Evolutionary conservation across 2,329 filamentous ascomycete species (phyloP).

Genomic region (Tolypocladium tundrense): DNA sequence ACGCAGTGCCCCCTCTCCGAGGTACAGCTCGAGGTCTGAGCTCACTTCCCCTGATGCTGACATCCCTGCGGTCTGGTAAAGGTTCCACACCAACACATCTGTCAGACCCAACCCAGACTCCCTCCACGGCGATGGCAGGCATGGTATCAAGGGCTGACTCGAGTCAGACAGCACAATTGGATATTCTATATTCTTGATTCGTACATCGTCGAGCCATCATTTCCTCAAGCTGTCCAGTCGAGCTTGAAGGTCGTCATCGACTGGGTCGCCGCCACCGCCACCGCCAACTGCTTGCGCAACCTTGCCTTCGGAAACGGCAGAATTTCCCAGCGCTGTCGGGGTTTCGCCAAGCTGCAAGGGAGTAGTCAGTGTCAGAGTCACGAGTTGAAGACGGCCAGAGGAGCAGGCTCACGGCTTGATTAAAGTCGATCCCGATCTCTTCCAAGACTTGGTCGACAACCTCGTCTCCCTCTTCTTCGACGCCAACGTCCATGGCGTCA

Average conservation of each 20-base stretch:
- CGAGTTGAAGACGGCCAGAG: neutral
- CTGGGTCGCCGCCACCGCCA: slow-evolving; percentile 44
- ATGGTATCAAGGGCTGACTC: neutral
- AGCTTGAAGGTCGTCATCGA: slow-evolving; percentile 91
- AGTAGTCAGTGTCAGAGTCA: neutral
- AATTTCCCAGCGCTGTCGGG: slow-evolving; percentile 70
- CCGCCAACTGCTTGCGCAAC: slow-evolving; percentile 81
- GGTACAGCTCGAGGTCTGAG: neutral
- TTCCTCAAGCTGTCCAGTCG: slow-evolving; percentile 76
- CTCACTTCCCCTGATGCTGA: neutral
- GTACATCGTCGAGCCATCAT: slow-evolving; percentile 17
- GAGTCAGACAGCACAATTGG: neutral
- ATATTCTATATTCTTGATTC: neutral
- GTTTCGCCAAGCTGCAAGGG: slow-evolving; percentile 72
- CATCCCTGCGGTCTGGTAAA: too few species aligned
- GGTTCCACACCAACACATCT: neutral
- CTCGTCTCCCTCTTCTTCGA: slow-evolving; percentile 94
- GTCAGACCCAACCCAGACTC: neutral
- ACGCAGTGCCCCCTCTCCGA: neutral
- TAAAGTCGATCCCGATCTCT: slow-evolving; percentile 91
- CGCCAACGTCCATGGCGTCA: slow-evolving; percentile 80
- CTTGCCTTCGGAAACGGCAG: slow-evolving; percentile 60
- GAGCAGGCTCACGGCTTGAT: slow-evolving; percentile 59
- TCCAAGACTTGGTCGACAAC: slow-evolving; percentile 94
- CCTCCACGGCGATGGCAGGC: neutral